Evolutionary conservation across 441 rosid species (phyloP), one percentile per base, ranked within the genome.

Genomic region (Populus tomentosa): DNA sequence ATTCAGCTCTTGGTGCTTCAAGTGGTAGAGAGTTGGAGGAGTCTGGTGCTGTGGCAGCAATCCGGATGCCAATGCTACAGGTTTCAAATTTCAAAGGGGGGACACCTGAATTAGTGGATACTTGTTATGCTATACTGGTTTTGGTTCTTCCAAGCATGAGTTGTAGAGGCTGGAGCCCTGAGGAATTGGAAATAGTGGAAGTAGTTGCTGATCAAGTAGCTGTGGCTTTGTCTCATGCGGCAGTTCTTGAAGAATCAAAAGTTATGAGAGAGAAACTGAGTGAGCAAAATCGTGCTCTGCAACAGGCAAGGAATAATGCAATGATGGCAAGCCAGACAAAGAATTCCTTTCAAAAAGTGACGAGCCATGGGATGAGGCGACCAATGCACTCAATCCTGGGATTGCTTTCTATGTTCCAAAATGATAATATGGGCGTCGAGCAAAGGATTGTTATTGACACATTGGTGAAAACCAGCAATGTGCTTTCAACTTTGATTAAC

Each of bases 191-290:
- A 87, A 96, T 96, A 80, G 89, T 94, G 59, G 86, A 96, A 79
- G 98, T 94, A 65, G 99, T 96, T 65, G 99, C 99, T 3, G 98
- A 91, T 83, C 99, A 96, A 85, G 98, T 96, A 38, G 97, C 98
- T 9, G 98, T 96, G 80, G 99, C 99, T 50, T 86, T 96, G 76
- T 94, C 98, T 75, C 99, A 96, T 76, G 98, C 99, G 59, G 95
- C 99, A 26, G 90, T 94, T 79, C 97, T 96, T 36, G 99, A 96
- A 79, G 99, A 96, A 72, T 96, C 99, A 35, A 98, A 90, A 84
- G 83, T 87, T 0, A 96, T 96, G 98, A 92, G 98, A 80, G 96
- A 92, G 83, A 88, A 91, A 87, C 78, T 96, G 67, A 92, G 84
- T 46, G 94, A 91, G 83, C 98, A 94, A 86, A 96, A 96, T 80